phyloP scores from a whole-genome alignment of 176 grass and related monocot genomes.

The Canna indica region DNA sequence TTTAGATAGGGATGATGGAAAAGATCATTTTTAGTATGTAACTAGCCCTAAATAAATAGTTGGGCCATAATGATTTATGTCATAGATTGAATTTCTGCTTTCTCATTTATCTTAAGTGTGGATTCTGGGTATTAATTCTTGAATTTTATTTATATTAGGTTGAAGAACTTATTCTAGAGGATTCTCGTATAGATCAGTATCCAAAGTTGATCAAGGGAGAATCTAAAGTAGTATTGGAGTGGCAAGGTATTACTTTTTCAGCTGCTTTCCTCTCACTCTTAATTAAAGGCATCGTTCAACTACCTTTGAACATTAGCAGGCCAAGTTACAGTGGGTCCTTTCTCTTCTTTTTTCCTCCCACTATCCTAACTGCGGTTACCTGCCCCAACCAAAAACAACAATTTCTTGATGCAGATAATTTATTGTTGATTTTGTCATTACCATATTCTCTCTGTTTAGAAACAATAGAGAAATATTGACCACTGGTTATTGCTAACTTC shows the following conservation, averaged over 20 bases:
- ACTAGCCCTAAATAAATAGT: no score
- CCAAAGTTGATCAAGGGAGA: constrained; percentile 90
- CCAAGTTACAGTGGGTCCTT: neutral
- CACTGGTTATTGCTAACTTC: no score
- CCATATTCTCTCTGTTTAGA: no score
- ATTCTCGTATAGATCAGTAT: constrained; percentile 89
- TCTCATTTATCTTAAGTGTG: neutral
- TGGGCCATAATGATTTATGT: neutral
- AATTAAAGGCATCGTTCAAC: neutral
- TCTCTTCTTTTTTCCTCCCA: no score
- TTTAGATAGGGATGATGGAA: no score
- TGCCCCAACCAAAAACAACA: no score
- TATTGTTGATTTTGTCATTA: no score
- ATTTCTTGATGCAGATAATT: no score
- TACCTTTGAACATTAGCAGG: neutral
- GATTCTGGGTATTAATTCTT: neutral
- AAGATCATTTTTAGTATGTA: no score
- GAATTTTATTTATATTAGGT: constrained; percentile 37
- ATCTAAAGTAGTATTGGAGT: constrained; percentile 69
- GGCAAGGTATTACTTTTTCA: constrained; percentile 62
- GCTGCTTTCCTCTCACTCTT: neutral
- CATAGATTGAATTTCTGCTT: neutral
- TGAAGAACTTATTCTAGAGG: constrained; percentile 75
- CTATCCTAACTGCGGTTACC: no score
- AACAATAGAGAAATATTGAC: no score